phyloP scores from a whole-genome alignment of 106 monocot genomes.

The Acanthochlamys bracteata region DNA sequence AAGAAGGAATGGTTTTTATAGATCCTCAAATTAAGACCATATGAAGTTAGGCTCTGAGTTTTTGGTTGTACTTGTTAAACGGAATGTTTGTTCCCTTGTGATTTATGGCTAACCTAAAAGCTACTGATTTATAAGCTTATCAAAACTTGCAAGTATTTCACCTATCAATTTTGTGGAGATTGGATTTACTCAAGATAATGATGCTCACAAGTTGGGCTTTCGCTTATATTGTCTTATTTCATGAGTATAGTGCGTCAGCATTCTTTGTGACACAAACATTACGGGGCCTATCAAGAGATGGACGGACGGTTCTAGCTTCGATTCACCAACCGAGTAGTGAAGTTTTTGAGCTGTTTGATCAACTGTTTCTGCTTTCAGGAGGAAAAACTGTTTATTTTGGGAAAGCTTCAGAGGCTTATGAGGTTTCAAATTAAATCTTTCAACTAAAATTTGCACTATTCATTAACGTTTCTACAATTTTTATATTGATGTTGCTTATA shows the following conservation, averaged over 20 bases:
- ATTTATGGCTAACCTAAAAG: too few species aligned
- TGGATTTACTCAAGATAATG: too few species aligned
- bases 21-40: too few species aligned
- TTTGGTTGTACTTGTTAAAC: too few species aligned
- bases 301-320: conserved; percentile 82
- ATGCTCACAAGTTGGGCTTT: background rate
- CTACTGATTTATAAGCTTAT: too few species aligned
- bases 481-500: background rate
- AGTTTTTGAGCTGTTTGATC: conserved; percentile 92
- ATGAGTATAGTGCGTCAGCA: conserved; percentile 69
- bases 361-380: conserved; percentile 71
- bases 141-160: too few species aligned
- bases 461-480: background rate
- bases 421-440: conserved; percentile 23
- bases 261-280: conserved; percentile 95
- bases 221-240: background rate
- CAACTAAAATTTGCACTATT: background rate
- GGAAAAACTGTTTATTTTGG: conserved; percentile 96
- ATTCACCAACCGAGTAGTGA: conserved; percentile 98
- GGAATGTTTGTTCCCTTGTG: too few species aligned
- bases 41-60: too few species aligned
- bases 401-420: conserved; percentile 50
- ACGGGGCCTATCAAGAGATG: conserved; percentile 71
- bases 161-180: too few species aligned
- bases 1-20: too few species aligned